Conservation (phyloP, 208 protist genomes). For the Sergeia podlipaevii region DNA sequence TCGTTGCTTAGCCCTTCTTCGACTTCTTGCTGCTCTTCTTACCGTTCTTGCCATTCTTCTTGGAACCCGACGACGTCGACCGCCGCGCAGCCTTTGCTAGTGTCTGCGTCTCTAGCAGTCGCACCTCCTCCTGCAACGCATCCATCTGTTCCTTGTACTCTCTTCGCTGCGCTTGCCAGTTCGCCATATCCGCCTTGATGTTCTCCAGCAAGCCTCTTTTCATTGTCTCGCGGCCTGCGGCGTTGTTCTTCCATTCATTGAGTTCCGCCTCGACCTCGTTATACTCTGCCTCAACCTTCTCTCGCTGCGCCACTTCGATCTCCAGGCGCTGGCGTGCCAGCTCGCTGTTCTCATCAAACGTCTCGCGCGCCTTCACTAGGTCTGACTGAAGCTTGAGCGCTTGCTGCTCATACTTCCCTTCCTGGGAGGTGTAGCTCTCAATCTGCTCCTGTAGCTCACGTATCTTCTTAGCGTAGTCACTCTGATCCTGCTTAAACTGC, state of each 20-base stretch:
- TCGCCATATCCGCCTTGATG: constrained; percentile 45
- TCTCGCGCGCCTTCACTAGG: constrained; percentile 31
- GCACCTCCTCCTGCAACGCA: constrained; percentile 29
- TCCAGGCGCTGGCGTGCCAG: constrained; percentile 39
- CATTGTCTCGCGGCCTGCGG: constrained; percentile 38
- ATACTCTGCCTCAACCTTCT: constrained; percentile 64
- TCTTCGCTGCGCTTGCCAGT: constrained; percentile 60
- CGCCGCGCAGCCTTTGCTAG: background rate
- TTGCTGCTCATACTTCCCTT: constrained; percentile 47
- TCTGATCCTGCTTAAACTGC: constrained; percentile 80
- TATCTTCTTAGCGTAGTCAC: constrained; percentile 54
- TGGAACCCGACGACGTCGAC: constrained; percentile 1
- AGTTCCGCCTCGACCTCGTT: constrained; percentile 41
- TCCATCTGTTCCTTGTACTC: constrained; percentile 47
- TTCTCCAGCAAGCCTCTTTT: constrained; percentile 36
- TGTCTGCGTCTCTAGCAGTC: constrained; percentile 35
- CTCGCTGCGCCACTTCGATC: constrained; percentile 39
- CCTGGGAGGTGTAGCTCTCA: constrained; percentile 55
- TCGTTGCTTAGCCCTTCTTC: constrained; percentile 8
- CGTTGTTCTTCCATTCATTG: constrained; percentile 49
- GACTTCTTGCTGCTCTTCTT: constrained; percentile 10
- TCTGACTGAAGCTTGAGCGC: constrained; percentile 47
- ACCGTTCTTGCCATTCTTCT: constrained; percentile 15
- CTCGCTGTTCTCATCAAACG: constrained; percentile 49
- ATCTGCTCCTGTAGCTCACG: constrained; percentile 68